A percentile compares a stretch with the other conserved stretches of the same genome.
These are phyloP conservation scores for Lyophyllum atratum DNA, from an alignment of 768 basidiomycete species.

Conservation along the genomic window DNA sequence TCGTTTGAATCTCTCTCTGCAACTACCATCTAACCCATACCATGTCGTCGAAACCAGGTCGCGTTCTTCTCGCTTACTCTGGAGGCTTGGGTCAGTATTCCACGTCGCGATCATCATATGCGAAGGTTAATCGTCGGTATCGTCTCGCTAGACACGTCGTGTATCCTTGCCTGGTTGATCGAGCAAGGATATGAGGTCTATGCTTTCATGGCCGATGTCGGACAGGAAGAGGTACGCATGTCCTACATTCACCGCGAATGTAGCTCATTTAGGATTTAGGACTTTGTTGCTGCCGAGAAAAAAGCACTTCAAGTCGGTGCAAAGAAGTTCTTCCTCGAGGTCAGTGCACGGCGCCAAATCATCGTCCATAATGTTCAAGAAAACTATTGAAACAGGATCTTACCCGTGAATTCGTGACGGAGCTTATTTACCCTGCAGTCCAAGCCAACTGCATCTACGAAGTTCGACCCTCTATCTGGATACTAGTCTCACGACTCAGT, in stretches of 20 bases:
- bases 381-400: slow-evolving; percentile 61
- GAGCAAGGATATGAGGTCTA: slow-evolving; percentile 97
- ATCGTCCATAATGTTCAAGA: not conserved
- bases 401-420: slow-evolving; percentile 91
- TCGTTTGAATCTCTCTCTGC: not conserved
- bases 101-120: slow-evolving; percentile 10
- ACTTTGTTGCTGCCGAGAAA: slow-evolving; percentile 87
- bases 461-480: slow-evolving; percentile 40
- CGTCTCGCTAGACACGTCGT: slow-evolving; percentile 80
- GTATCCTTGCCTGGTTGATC: slow-evolving; percentile 98
- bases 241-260: not conserved
- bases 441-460: slow-evolving; percentile 99
- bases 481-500: slow-evolving; percentile 2
- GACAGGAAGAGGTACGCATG: slow-evolving; percentile 76
- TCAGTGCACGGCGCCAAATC: slow-evolving; percentile 28
- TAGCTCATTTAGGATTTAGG: slow-evolving; percentile 45
- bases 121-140: slow-evolving; percentile 13
- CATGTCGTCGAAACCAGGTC: slow-evolving; percentile 65
- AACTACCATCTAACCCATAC: slow-evolving; percentile 5
- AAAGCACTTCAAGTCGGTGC: slow-evolving; percentile 93
- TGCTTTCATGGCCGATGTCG: slow-evolving; percentile 96
- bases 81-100: slow-evolving; percentile 85
- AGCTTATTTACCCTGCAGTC: slow-evolving; percentile 96
- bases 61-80: slow-evolving; percentile 96
- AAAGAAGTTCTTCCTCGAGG: slow-evolving; percentile 94